phyloP scores from a whole-genome alignment of 2,329 filamentous ascomycete genomes.

The Penicillium occitanis region DNA sequence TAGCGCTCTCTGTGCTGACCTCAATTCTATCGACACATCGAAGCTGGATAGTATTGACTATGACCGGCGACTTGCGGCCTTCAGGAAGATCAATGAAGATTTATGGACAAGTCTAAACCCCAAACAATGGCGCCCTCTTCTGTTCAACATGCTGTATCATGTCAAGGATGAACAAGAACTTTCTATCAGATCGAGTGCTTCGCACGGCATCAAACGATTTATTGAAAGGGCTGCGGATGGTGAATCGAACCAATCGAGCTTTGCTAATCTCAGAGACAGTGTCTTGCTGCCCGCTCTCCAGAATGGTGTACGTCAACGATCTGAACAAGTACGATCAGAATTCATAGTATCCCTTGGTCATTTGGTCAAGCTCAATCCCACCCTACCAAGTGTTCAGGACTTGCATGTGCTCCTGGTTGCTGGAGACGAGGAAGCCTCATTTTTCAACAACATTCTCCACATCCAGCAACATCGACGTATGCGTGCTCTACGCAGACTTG shows the following conservation, averaged over 20 bases:
- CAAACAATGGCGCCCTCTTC: slow-evolving; percentile 79
- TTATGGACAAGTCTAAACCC: slow-evolving; percentile 61
- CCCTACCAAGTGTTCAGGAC: slow-evolving; percentile 71
- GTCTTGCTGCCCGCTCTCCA: slow-evolving; percentile 75
- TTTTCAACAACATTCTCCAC: slow-evolving; percentile 90
- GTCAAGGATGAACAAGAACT: slow-evolving; percentile 85
- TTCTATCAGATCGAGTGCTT: slow-evolving; percentile 78
- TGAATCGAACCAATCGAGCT: slow-evolving; percentile 44
- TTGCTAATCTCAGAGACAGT: slow-evolving; percentile 60
- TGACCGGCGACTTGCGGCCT: slow-evolving; percentile 74
- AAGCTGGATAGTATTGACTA: slow-evolving; percentile 87
- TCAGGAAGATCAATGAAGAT: slow-evolving; percentile 66
- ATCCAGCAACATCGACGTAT: slow-evolving; percentile 84
- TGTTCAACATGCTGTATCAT: slow-evolving; percentile 87
- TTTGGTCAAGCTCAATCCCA: slow-evolving; percentile 68
- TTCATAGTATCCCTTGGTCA: slow-evolving; percentile 76
- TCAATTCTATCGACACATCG: slow-evolving; percentile 74
- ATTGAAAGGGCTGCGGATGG: slow-evolving; percentile 62
- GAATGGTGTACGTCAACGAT: slow-evolving; percentile 70
- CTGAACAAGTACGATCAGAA: slow-evolving; percentile 82
- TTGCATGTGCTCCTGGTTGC: slow-evolving; percentile 68
- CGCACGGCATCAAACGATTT: slow-evolving; percentile 75
- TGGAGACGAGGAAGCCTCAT: slow-evolving; percentile 76
- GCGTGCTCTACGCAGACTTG: slow-evolving; percentile 76
- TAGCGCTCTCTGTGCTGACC: slow-evolving; percentile 68